Percentiles rank a stretch among this genome's conserved stretches.
Conservation (phyloP, 108 stramenopile species). For the Poteriospumella lacustris region DNA sequence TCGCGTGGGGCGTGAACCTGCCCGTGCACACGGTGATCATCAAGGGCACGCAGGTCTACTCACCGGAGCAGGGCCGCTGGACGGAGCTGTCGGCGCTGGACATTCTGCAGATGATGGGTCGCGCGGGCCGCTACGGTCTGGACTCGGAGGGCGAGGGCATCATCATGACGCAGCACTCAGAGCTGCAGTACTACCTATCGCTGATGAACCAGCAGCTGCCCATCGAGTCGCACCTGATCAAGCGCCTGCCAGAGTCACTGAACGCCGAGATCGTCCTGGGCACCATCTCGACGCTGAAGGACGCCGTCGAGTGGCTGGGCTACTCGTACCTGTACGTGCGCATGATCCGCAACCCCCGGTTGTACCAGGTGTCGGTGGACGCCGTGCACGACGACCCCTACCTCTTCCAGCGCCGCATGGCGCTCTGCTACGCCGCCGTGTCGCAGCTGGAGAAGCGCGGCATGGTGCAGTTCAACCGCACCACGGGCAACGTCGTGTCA, state of each 20-base stretch:
- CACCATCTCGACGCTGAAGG: constrained; percentile 73
- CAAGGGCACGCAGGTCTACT: constrained; percentile 99
- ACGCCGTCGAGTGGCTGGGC: constrained; percentile 94
- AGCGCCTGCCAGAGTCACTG: constrained; percentile 83
- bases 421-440: constrained; percentile 87
- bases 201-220: constrained; percentile 97
- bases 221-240: constrained; percentile 94
- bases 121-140: constrained; percentile 97
- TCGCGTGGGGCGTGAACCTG: constrained; percentile 99
- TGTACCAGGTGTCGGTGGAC: constrained; percentile 76
- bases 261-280: constrained; percentile 97
- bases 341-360: constrained; percentile 85
- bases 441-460: constrained; percentile 79
- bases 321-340: constrained; percentile 97
- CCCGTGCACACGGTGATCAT: constrained; percentile 99
- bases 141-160: constrained; percentile 98
- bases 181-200: constrained; percentile 96
- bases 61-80: constrained; percentile 93
- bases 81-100: constrained; percentile 96
- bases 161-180: constrained; percentile 92
- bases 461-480: constrained; percentile 85
- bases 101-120: constrained; percentile 96
- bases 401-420: constrained; percentile 74
- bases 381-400: constrained; percentile 72
- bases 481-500: constrained; percentile 76